These are phyloP conservation scores for Russula emetica DNA, from an alignment of 768 basidiomycete genomes.

Conservation along the genomic window DNA sequence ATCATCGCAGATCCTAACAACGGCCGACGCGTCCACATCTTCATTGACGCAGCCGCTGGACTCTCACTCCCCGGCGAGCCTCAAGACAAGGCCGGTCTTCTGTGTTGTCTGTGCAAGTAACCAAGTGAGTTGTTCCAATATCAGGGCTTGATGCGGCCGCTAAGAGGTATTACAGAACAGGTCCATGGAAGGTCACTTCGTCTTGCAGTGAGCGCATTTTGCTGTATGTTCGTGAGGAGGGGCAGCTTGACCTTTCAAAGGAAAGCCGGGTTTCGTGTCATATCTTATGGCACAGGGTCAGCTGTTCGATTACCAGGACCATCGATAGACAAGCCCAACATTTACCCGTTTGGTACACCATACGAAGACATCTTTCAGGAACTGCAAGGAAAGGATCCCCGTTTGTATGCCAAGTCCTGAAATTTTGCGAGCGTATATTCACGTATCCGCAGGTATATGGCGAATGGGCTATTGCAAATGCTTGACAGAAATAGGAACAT, in stretches of 20 bases:
- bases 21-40: constrained; percentile 16
- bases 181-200: constrained; percentile 96
- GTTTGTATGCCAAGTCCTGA: constrained; percentile 53
- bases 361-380: constrained; percentile 96
- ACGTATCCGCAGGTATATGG: constrained; percentile 61
- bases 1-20: constrained; percentile 17
- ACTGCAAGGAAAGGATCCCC: constrained; percentile 72
- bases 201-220: constrained; percentile 64
- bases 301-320: constrained; percentile 95
- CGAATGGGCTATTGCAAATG: constrained; percentile 94
- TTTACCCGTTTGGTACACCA: constrained; percentile 94
- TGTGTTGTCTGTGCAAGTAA: constrained; percentile 99
- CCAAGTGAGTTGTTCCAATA: constrained; percentile 56
- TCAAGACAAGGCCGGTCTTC: constrained; percentile 77
- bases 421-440: background rate
- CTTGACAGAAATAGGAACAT: constrained; percentile 90
- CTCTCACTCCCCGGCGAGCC: constrained; percentile 29
- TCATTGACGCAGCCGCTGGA: background rate
- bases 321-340: constrained; percentile 95
- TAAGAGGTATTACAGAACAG: constrained; percentile 63
- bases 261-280: constrained; percentile 86
- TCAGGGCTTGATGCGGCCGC: background rate
- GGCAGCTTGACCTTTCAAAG: constrained; percentile 40
- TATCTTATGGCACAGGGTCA: constrained; percentile 94
- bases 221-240: background rate